Evolutionary conservation across 768 basidiomycete species (phyloP), one percentile per base, ranked within the genome.

Genomic region (Ephemerocybe angulata): DNA sequence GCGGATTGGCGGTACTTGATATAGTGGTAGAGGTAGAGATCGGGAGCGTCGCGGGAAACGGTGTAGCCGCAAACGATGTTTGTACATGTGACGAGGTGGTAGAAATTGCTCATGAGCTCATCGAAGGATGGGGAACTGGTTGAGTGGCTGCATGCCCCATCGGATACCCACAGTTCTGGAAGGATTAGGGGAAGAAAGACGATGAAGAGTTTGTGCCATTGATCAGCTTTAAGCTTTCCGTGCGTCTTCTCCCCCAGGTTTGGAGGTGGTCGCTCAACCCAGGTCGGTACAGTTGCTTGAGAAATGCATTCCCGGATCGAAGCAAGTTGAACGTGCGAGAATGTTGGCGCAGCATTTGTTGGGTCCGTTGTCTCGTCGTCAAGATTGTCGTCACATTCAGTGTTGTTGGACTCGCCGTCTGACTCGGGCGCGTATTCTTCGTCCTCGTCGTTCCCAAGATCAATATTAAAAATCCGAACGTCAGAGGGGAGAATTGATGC

Each of bases 201-300:
- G 7, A 35, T 58, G 35, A 59, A 63, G 12, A 65, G 47, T 10
- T 30, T 46, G 4, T 61, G 55, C 61, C 62, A 65, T 15, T 65
- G 54, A 27, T 65, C 62, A 10, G 64, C 64, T 43, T 65, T 65
- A 4, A 63, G 52, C 48, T 65, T 65, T 24, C 64, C 60, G 30
- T 63, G 62, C 5, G 58, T 48, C 35, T 52, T 54, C n/a, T 65
- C 56, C 17, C 64, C 61, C 3, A 65, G 56, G 46, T 65, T 65
- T 12, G 54, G 24, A 11, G 62, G 64, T 27, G 61, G 64, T 17
- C 59, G 56, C 10, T 59, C 58, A 21, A 65, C 30, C 62, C 64
- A 63, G 31, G 15, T n/a, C 31, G 56, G 56, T 40, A 58, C 28
- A n/a, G 37, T 22, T 30, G 48, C 19, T 4, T 33, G 22, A 28